phyloP scores from a whole-genome alignment of 2,329 filamentous ascomycete species.

The Mollisiaceae sp. region DNA sequence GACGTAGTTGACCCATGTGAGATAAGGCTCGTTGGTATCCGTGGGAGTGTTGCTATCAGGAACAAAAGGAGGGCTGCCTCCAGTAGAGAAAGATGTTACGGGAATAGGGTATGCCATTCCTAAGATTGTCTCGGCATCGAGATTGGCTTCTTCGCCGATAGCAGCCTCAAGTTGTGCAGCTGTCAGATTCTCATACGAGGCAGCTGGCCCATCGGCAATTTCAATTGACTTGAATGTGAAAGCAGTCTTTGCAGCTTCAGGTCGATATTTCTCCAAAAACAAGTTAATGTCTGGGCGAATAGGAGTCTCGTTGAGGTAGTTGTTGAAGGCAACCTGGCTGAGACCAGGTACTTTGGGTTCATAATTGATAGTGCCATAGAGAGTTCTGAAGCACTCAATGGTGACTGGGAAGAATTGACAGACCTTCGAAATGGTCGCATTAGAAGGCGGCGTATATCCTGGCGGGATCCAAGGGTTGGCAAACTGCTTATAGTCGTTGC shows the following conservation, averaged over 20 bases:
- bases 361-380: constrained; percentile 34
- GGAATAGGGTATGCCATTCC: constrained; percentile 58
- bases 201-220: constrained; percentile 32
- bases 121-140: constrained; percentile 62
- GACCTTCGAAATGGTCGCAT: constrained; percentile 52
- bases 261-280: constrained; percentile 30
- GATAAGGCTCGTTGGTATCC: constrained; percentile 65
- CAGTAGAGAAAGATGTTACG: constrained; percentile 59
- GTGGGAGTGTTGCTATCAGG: constrained; percentile 50
- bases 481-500: constrained; percentile 18
- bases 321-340: constrained; percentile 32
- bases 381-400: constrained; percentile 31
- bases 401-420: constrained; percentile 57
- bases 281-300: constrained; percentile 30
- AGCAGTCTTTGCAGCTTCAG: constrained; percentile 23
- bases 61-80: constrained; percentile 57
- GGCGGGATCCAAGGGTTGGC: constrained; percentile 17
- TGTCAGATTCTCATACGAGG: constrained; percentile 15
- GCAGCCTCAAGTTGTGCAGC: constrained; percentile 18
- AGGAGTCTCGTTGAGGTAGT: constrained; percentile 33
- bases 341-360: constrained; percentile 21
- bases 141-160: constrained; percentile 53
- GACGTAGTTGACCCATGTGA: constrained; percentile 59
- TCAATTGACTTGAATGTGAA: constrained; percentile 24
- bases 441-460: constrained; percentile 19